Evolutionary conservation across 768 basidiomycete species (phyloP).

Genomic region (Auriscalpium microsporum): DNA sequence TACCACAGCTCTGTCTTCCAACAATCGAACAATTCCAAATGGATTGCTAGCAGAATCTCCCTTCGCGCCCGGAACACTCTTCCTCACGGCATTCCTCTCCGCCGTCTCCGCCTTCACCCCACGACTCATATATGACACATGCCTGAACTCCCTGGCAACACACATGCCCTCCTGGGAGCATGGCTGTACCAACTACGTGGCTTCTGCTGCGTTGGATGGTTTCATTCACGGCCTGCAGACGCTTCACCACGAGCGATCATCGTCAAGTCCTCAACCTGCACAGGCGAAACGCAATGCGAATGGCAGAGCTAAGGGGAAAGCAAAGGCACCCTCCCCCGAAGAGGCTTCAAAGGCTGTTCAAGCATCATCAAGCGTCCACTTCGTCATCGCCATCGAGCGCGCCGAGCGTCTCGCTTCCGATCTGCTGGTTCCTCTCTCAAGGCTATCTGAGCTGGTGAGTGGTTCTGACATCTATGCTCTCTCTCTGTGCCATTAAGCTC

Average conservation of each 20-base stretch:
- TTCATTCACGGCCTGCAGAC: constrained; percentile 61
- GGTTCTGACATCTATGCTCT: neutral
- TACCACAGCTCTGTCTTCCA: neutral
- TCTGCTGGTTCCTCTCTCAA: constrained; percentile 59
- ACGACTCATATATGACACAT: constrained; percentile 56
- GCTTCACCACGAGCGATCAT: constrained; percentile 19
- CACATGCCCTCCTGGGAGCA: constrained; percentile 52
- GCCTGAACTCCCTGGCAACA: constrained; percentile 50
- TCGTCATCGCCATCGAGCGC: constrained; percentile 59
- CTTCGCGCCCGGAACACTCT: no score
- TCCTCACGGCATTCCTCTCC: neutral
- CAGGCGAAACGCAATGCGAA: constrained; percentile 9
- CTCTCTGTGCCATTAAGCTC: no score
- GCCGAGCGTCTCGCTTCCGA: constrained; percentile 64
- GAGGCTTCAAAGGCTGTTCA: neutral
- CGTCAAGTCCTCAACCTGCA: neutral
- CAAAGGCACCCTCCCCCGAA: constrained; percentile 17
- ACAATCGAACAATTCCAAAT: constrained; percentile 13
- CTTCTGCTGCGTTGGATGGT: constrained; percentile 46
- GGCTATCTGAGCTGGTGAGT: constrained; percentile 63
- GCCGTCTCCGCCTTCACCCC: constrained; percentile 53
- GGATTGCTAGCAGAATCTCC: no score
- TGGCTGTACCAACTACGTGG: constrained; percentile 53
- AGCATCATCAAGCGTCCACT: constrained; percentile 25
- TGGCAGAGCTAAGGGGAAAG: constrained; percentile 25